These are phyloP conservation scores for Peribolospora baueri DNA, from an alignment of 768 basidiomycete genomes.

Conservation along the genomic window DNA sequence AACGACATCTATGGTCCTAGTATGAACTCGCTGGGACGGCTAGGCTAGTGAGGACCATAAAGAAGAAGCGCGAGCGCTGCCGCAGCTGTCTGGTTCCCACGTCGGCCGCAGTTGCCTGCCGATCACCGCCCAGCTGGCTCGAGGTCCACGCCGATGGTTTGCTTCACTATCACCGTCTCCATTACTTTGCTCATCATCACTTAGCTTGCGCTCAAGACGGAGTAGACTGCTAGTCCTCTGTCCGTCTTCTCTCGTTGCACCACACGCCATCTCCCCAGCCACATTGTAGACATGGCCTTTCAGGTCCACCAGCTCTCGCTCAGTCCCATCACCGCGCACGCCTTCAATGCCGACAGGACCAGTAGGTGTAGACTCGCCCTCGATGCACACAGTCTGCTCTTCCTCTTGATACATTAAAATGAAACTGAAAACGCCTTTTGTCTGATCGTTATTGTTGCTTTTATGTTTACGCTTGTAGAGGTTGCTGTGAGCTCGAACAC, in stretches of 20 bases:
- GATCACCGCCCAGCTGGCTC: neutral
- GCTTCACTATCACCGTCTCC: too few species aligned
- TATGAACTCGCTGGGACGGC: neutral
- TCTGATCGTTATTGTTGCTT: neutral
- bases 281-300: constrained; percentile 28
- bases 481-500: constrained; percentile 71
- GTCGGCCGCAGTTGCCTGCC: neutral
- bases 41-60: neutral
- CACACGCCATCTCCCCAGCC: neutral
- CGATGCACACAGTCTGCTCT: neutral
- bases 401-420: neutral
- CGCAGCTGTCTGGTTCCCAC: neutral
- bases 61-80: neutral
- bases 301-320: constrained; percentile 59
- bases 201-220: neutral
- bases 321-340: constrained; percentile 62
- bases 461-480: constrained; percentile 28
- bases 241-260: neutral
- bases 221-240: constrained; percentile 78
- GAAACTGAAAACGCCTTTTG: constrained; percentile 3
- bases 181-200: neutral
- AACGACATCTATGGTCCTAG: too few species aligned
- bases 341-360: constrained; percentile 66
- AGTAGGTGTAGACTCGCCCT: constrained; percentile 33
- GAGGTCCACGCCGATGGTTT: neutral